These are phyloP conservation scores for Hirsutella minnesotensis DNA, from an alignment of 2,329 filamentous ascomycete species.

Conservation along the genomic window DNA sequence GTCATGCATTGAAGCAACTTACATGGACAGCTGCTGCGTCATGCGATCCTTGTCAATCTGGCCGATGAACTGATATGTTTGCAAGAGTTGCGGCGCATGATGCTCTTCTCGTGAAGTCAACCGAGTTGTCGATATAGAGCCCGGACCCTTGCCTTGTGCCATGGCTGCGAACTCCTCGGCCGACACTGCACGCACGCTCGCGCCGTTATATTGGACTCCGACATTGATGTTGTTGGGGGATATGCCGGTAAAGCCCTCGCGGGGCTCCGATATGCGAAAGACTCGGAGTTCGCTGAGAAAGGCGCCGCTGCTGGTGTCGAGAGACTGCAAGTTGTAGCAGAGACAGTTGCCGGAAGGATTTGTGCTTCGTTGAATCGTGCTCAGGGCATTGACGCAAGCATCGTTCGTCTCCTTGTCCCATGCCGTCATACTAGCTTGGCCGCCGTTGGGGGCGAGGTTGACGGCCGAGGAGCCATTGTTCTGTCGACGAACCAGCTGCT, in stretches of 20 bases:
- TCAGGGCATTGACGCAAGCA: constrained; percentile 49
- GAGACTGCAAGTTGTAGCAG: constrained; percentile 70
- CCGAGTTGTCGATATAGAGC: constrained; percentile 1
- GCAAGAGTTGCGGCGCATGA: constrained; percentile 33
- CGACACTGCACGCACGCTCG: constrained; percentile 22
- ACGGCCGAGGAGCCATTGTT: constrained; percentile 10
- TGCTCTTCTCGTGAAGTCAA: neutral
- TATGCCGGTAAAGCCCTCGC: constrained; percentile 40
- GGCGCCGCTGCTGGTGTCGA: constrained; percentile 54
- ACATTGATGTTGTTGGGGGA: constrained; percentile 41
- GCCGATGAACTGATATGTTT: constrained; percentile 57
- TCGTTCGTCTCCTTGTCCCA: constrained; percentile 44
- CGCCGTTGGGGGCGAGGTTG: constrained; percentile 27
- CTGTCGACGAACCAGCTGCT: constrained; percentile 4
- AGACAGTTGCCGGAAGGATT: constrained; percentile 69
- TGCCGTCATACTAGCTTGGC: constrained; percentile 35
- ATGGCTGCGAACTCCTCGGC: constrained; percentile 13
- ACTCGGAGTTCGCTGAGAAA: constrained; percentile 70
- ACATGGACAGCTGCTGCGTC: constrained; percentile 46
- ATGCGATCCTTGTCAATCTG: constrained; percentile 50
- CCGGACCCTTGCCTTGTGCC: constrained; percentile 11
- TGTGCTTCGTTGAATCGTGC: constrained; percentile 40
- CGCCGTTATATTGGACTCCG: constrained; percentile 40
- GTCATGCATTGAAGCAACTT: constrained; percentile 20
- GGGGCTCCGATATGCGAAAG: constrained; percentile 54